These are phyloP conservation scores for Zymoseptoria crescenta DNA, from an alignment of 2,329 filamentous ascomycete species.

Conservation along the genomic window DNA sequence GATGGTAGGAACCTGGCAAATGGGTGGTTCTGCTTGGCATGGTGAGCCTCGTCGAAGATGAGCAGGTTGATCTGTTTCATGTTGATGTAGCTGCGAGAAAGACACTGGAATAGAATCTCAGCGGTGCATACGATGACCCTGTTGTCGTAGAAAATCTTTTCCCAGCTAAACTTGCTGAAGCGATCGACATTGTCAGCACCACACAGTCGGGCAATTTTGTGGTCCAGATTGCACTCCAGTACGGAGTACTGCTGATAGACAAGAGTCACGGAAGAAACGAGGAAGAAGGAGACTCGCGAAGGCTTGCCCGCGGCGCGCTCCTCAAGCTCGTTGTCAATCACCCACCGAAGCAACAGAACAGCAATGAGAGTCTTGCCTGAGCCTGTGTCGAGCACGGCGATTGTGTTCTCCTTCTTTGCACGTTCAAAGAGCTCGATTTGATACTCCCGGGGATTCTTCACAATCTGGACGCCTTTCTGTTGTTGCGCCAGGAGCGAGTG, in stretches of 20 bases:
- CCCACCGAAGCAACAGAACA: slow-evolving; percentile 69
- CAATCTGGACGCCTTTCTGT: slow-evolving; percentile 48
- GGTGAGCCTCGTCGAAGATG: slow-evolving; percentile 93
- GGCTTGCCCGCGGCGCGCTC: slow-evolving; percentile 53
- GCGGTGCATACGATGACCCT: slow-evolving; percentile 91
- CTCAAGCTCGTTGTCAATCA: slow-evolving; percentile 69
- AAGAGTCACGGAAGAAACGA: slow-evolving; percentile 78
- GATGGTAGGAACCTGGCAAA: slow-evolving; percentile 56
- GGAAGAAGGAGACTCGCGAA: slow-evolving; percentile 70
- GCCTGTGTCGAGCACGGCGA: slow-evolving; percentile 91
- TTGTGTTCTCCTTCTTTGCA: slow-evolving; percentile 76
- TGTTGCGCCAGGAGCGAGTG: slow-evolving; percentile 47
- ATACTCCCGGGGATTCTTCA: slow-evolving; percentile 76
- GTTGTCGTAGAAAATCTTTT: slow-evolving; percentile 51
- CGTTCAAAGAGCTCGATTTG: slow-evolving; percentile 85
- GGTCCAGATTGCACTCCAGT: slow-evolving; percentile 70
- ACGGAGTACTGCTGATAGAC: slow-evolving; percentile 86
- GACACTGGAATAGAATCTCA: slow-evolving; percentile 70
- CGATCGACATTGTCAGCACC: slow-evolving; percentile 59
- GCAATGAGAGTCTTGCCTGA: slow-evolving; percentile 97
- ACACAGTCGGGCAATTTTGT: slow-evolving; percentile 64
- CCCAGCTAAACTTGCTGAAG: slow-evolving; percentile 55
- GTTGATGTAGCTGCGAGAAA: slow-evolving; percentile 68
- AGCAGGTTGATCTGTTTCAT: slow-evolving; percentile 83
- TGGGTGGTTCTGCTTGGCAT: slow-evolving; percentile 86